phyloP scores from a whole-genome alignment of 1,284 basidiomycete species.

The Ustanciosporium gigantosporum region DNA sequence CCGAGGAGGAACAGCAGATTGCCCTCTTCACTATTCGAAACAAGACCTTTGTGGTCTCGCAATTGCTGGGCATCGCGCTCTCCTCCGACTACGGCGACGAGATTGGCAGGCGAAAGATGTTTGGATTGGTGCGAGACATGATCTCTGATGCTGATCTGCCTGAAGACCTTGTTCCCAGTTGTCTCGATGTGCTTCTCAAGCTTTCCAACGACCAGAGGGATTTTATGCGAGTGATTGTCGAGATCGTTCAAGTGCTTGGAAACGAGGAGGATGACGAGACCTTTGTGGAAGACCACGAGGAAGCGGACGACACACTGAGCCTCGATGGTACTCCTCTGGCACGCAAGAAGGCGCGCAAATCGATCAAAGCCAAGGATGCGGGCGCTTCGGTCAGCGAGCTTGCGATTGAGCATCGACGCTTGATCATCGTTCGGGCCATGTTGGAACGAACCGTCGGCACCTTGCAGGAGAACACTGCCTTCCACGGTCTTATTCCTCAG shows the following conservation, averaged over 20 bases:
- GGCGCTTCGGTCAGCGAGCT: constrained; percentile 20
- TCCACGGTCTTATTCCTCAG: constrained; percentile 86
- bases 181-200: constrained; percentile 83
- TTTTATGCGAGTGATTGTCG: constrained; percentile 89
- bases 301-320: constrained; percentile 36
- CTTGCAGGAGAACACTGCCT: constrained; percentile 92
- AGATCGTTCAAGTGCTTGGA: constrained; percentile 72
- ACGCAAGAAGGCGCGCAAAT: constrained; percentile 34
- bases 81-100: constrained; percentile 92
- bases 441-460: constrained; percentile 72
- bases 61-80: constrained; percentile 79
- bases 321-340: constrained; percentile 24
- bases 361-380: constrained; percentile 18
- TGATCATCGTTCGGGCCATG: constrained; percentile 79
- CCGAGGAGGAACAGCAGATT: constrained; percentile 37
- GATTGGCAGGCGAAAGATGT: constrained; percentile 89
- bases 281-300: constrained; percentile 34
- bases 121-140: constrained; percentile 63
- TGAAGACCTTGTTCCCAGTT: constrained; percentile 74
- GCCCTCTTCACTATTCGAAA: constrained; percentile 46
- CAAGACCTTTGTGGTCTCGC: constrained; percentile 75
- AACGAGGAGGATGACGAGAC: constrained; percentile 62
- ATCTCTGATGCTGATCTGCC: constrained; percentile 80
- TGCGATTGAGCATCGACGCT: constrained; percentile 46
- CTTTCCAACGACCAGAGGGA: constrained; percentile 85